phyloP scores from a whole-genome alignment of 2,329 filamentous ascomycete species.

The Pseudofabraea citricarpa region DNA sequence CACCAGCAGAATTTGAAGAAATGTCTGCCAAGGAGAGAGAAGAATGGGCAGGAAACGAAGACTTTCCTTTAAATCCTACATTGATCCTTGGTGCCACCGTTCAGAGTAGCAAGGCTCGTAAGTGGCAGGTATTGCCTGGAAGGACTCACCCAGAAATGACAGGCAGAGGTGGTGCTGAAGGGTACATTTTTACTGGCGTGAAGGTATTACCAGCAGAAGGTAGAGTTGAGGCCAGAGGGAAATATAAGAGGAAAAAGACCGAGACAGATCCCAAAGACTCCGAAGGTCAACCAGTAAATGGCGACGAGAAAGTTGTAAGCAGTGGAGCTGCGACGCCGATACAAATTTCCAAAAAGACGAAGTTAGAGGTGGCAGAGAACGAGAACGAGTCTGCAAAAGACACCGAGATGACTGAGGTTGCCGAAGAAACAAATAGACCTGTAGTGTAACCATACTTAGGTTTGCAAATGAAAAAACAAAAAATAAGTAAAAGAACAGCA shows the following conservation, averaged over 20 bases:
- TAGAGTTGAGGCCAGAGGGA: conserved; percentile 76
- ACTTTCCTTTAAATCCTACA: conserved; percentile 86
- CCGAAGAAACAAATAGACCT: background rate
- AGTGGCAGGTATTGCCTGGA: conserved; percentile 89
- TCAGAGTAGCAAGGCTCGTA: conserved; percentile 72
- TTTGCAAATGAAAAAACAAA: no score
- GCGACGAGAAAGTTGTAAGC: conserved; percentile 4
- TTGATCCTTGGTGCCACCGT: conserved; percentile 73
- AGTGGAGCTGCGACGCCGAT: no score
- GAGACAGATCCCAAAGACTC: background rate
- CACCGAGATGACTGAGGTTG: background rate
- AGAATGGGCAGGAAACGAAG: conserved; percentile 55
- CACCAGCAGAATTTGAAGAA: conserved; percentile 39
- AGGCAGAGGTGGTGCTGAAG: conserved; percentile 78
- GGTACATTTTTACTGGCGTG: conserved; percentile 82
- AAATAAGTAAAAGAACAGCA: no score
- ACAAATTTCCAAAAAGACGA: conserved; percentile 5
- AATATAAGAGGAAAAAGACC: conserved; percentile 40
- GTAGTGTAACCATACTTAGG: no score
- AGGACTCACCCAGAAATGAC: conserved; percentile 95
- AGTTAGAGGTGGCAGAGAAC: background rate
- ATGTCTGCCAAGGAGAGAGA: conserved; percentile 46
- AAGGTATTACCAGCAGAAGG: conserved; percentile 76
- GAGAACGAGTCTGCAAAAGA: background rate
- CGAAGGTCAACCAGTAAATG: conserved; percentile 5